Percentiles rank a stretch among this genome's conserved stretches.
Evolutionary conservation across 768 basidiomycete genomes (phyloP).

Genomic region (Tricholomella constricta): DNA sequence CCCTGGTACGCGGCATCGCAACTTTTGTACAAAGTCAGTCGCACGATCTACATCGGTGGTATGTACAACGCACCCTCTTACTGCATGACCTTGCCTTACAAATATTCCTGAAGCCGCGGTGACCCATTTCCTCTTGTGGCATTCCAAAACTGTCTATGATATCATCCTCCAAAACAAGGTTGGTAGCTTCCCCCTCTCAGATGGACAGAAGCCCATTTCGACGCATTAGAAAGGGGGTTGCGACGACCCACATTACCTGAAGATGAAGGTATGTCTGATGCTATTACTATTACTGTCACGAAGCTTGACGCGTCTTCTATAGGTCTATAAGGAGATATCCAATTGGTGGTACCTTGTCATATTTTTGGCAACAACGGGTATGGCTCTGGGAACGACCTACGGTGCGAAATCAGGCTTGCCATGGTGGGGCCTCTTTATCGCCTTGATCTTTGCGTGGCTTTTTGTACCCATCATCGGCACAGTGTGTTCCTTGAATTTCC

Average conservation of each 20-base stretch:
- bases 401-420: constrained; percentile 37
- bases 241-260: constrained; percentile 37
- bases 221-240: constrained; percentile 34
- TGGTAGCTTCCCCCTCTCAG: constrained; percentile 12
- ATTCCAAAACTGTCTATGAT: constrained; percentile 38
- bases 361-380: constrained; percentile 30
- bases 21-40: constrained; percentile 38
- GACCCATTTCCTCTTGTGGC: constrained; percentile 52
- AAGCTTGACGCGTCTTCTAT: neutral
- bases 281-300: neutral
- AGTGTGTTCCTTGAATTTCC: constrained; percentile 18
- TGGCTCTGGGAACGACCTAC: constrained; percentile 37
- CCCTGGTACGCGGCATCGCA: constrained; percentile 47
- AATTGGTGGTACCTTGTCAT: constrained; percentile 38
- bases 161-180: constrained; percentile 34
- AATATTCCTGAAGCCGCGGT: constrained; percentile 34
- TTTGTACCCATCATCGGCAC: constrained; percentile 52
- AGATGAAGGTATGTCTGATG: constrained; percentile 32
- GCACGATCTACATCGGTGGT: constrained; percentile 42
- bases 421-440: constrained; percentile 39
- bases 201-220: constrained; percentile 36
- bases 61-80: neutral
- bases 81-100: neutral
- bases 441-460: constrained; percentile 47
- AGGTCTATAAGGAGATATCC: constrained; percentile 37